These are phyloP conservation scores for Schizosaccharomyces japonicus DNA, from an alignment of 805 yeast genomes.

Conservation along the genomic window DNA sequence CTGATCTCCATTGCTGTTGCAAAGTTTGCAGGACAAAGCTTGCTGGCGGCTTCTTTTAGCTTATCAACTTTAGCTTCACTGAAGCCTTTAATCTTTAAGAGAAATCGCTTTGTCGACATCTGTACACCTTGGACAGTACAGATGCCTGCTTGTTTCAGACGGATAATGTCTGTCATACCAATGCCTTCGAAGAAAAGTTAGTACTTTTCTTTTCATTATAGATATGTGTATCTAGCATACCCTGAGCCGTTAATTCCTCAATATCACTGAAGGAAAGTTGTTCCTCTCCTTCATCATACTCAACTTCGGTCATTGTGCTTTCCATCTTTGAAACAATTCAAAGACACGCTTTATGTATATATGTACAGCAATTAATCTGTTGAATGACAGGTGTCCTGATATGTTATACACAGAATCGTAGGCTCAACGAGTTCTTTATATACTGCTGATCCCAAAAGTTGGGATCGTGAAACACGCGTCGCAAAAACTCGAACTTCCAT, in stretches of 20 bases:
- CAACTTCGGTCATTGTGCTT: conserved; percentile 10
- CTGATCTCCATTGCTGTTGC: conserved; percentile 53
- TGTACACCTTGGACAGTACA: conserved; percentile 38
- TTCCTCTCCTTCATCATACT: conserved; percentile 5
- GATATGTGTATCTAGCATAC: not conserved
- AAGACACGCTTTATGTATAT: too few species aligned
- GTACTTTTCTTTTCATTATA: not conserved
- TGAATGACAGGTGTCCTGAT: too few species aligned
- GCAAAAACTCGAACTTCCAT: too few species aligned
- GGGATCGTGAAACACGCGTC: too few species aligned
- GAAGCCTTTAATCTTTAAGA: conserved; percentile 43
- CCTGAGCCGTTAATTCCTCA: not conserved
- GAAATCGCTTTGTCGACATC: conserved; percentile 29
- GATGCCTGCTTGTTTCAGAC: conserved; percentile 41
- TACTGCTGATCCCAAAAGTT: too few species aligned
- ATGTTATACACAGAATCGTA: too few species aligned
- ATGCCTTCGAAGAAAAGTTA: conserved; percentile 22
- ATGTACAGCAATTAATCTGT: too few species aligned
- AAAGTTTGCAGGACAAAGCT: conserved; percentile 36
- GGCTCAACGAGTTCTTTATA: too few species aligned
- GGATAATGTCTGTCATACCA: conserved; percentile 45
- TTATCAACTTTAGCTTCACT: conserved; percentile 60
- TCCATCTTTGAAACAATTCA: too few species aligned
- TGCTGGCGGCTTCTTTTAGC: conserved; percentile 49
- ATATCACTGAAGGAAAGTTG: conserved; percentile 2